These are phyloP conservation scores for Vigna unguiculata DNA, from an alignment of 306 rosid genomes.

Conservation along the genomic window DNA sequence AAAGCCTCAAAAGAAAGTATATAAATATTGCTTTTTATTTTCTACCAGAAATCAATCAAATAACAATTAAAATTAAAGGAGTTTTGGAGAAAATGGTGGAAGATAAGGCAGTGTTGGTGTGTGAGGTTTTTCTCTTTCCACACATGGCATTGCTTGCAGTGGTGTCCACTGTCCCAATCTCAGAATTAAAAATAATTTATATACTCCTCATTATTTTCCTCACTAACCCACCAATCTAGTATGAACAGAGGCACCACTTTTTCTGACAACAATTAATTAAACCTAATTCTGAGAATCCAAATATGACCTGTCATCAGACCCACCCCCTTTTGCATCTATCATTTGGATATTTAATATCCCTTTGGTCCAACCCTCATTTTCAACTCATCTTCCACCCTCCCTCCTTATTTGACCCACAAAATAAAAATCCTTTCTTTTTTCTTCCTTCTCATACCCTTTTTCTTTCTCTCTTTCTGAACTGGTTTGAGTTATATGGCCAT, in stretches of 20 bases:
- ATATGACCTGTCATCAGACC: not conserved
- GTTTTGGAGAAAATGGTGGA: no score
- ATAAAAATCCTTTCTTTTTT: not conserved
- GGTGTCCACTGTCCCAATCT: no score
- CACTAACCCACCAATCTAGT: not conserved
- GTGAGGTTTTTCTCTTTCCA: no score
- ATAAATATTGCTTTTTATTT: no score
- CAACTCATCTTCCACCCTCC: conserved; percentile 52
- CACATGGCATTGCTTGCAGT: no score
- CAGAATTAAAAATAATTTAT: no score
- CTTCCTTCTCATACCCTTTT: conserved; percentile 1
- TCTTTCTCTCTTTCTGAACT: not conserved
- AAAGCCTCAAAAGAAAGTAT: no score
- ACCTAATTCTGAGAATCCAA: conserved; percentile 11
- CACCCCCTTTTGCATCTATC: conserved; percentile 21
- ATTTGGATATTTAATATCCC: conserved; percentile 38
- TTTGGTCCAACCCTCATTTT: conserved; percentile 43
- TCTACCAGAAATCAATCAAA: no score
- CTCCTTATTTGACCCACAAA: conserved; percentile 47
- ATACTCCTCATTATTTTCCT: not conserved
- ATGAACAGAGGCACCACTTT: not conserved
- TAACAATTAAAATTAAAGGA: no score
- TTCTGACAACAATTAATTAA: not conserved
- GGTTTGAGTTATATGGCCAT: conserved; percentile 6
- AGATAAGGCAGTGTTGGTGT: no score